Base-by-base conservation (phyloP, 345 rosid genomes). In the Citropsis articulata region DNA sequence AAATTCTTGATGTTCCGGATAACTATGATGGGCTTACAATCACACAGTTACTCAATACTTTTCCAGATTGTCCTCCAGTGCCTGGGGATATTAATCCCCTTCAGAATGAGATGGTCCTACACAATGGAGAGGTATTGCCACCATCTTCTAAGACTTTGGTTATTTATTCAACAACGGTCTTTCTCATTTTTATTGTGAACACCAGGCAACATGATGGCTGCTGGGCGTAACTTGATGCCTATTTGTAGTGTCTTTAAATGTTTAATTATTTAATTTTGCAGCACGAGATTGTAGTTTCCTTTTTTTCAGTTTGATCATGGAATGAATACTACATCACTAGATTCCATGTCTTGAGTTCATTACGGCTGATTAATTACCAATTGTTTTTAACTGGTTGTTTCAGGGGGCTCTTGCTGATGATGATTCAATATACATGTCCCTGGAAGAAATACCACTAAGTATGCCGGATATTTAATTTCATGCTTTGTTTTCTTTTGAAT, bases 361-460 rank as follows among this genome's bases (percentile, higher is more conserved):
- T 73, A 4, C 36, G 22, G 25, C 68, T 31, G 67, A 35, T 79
- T 67, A 53, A 30, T 81, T 68, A 77, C 61, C 79, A 38, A 31
- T 31, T 10, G 61, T 66, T 63, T 74, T 72, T 75, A n/a, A 27
- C 56, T 74, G 68, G 50, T 74, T 57, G 60, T 86, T 86, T 83
- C 88, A 92, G 97, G 97, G 86, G 75, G 73, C 87, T 80, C 88
- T 92, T 65, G 92, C 82, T 36, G 96, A 92, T 78, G 99, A 96
- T 81, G 99, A 96, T 82, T 86, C 97, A 0, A 96, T 96, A 75
- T 96, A 94, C 83, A 96, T 92, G 95, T 96, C 99, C 75, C 89
- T 96, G 10, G 99, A 92, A 45, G 99, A 96, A 90, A 94, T 96
- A 88, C 97, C 99, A 72, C 81, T 94, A 83, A 93, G 95, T 91